Percentiles rank a stretch among this genome's conserved stretches.
phyloP scores from a whole-genome alignment of 129 eudicot genomes.

The Flaveria bidentis region DNA sequence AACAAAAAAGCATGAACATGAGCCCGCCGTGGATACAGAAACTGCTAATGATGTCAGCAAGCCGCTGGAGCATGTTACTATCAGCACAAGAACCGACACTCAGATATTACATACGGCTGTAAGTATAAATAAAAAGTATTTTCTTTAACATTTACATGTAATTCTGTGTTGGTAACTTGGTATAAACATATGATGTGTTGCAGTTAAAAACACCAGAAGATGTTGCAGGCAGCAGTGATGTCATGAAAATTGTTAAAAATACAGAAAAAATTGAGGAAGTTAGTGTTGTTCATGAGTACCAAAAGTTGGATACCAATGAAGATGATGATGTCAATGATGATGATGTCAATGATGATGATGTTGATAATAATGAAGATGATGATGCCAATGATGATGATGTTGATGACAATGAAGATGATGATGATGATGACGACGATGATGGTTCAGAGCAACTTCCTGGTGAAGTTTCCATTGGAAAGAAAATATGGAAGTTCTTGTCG shows the following conservation, averaged over 20 bases:
- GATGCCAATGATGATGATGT: background rate
- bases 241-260: constrained; percentile 31
- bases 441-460: constrained; percentile 51
- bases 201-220: constrained; percentile 49
- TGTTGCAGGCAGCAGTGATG: constrained; percentile 36
- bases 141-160: background rate
- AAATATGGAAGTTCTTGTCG: constrained; percentile 82
- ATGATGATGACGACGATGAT: constrained; percentile 27
- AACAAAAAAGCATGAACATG: constrained; percentile 41
- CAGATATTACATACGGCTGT: constrained; percentile 44
- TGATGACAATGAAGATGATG: constrained; percentile 29
- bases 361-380: constrained; percentile 20
- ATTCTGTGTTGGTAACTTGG: background rate
- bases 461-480: constrained; percentile 61
- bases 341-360: constrained; percentile 28
- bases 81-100: constrained; percentile 46
- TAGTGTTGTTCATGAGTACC: constrained; percentile 39
- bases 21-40: constrained; percentile 34
- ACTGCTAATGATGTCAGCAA: constrained; percentile 34
- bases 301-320: constrained; percentile 32
- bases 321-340: constrained; percentile 30
- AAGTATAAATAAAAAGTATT: constrained; percentile 40
- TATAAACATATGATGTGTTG: constrained; percentile 23
- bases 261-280: constrained; percentile 48
- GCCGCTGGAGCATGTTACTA: constrained; percentile 44